A percentile compares a stretch with the other conserved stretches of the same genome.
These are phyloP conservation scores for Coemansia sp. DNA, from an alignment of 192 early-diverging fungal species.

Conservation along the genomic window DNA sequence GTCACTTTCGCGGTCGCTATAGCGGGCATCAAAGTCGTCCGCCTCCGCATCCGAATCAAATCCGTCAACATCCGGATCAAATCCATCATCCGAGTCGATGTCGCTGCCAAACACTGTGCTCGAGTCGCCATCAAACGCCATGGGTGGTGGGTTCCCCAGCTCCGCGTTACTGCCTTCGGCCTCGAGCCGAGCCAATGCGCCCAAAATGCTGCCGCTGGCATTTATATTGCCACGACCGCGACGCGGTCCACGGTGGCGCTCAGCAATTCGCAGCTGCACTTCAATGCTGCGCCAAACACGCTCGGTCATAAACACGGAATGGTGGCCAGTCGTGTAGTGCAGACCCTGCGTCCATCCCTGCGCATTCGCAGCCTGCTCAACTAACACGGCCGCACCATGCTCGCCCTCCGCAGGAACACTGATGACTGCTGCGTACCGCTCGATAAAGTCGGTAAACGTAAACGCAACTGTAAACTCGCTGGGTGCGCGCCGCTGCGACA, in stretches of 20 bases:
- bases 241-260: conserved; percentile 51
- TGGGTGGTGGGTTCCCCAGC: conserved; percentile 24
- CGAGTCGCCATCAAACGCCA: conserved; percentile 22
- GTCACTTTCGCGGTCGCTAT: conserved; percentile 3
- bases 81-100: conserved; percentile 18
- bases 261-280: conserved; percentile 56
- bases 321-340: conserved; percentile 56
- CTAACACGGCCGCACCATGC: conserved; percentile 13
- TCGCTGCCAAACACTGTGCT: conserved; percentile 44
- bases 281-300: conserved; percentile 68
- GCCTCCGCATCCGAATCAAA: conserved; percentile 12
- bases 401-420: conserved; percentile 1
- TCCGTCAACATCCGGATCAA: conserved; percentile 20
- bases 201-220: conserved; percentile 25
- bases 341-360: conserved; percentile 55
- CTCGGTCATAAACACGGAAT: conserved; percentile 63
- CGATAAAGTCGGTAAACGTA: conserved; percentile 69
- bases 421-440: conserved; percentile 66
- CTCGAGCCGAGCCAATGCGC: conserved; percentile 27
- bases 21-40: not conserved
- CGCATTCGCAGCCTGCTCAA: conserved; percentile 29
- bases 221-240: not conserved
- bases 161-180: conserved; percentile 20
- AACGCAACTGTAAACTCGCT: conserved; percentile 72
- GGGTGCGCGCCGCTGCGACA: conserved; percentile 63